Evolutionary conservation across 2,329 filamentous ascomycete genomes (phyloP).

Genomic region (Lachnellula suecica): DNA sequence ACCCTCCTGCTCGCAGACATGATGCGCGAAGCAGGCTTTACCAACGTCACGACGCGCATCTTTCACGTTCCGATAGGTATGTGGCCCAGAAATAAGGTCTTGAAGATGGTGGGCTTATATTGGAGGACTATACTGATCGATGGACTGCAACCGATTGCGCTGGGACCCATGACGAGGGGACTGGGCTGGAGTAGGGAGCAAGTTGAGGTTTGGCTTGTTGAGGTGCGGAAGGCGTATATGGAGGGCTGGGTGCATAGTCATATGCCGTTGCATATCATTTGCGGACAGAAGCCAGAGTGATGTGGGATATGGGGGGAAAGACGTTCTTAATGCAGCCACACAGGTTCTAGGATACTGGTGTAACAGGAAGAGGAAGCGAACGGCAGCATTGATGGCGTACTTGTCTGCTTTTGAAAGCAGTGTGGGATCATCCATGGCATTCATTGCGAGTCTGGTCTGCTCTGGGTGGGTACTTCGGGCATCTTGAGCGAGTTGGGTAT

Average conservation of each 20-base stretch:
- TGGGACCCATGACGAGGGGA: slow-evolving; percentile 51
- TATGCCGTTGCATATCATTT: slow-evolving; percentile 56
- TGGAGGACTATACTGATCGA: slow-evolving; percentile 51
- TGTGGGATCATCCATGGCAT: no score
- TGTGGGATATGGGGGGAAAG: not conserved
- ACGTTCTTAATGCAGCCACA: not conserved
- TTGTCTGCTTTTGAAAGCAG: no score
- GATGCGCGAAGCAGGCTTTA: slow-evolving; percentile 51
- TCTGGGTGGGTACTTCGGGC: no score
- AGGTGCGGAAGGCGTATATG: slow-evolving; percentile 48
- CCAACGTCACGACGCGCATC: slow-evolving; percentile 42
- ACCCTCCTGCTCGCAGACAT: slow-evolving; percentile 41
- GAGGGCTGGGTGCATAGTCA: slow-evolving; percentile 43
- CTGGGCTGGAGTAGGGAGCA: slow-evolving; percentile 48
- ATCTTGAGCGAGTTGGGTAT: no score
- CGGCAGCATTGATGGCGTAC: no score
- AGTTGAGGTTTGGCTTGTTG: slow-evolving; percentile 47
- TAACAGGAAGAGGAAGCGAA: no score
- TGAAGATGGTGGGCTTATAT: slow-evolving; percentile 52
- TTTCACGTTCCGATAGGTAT: slow-evolving; percentile 47
- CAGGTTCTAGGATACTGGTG: no score
- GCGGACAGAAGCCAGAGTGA: slow-evolving; percentile 49
- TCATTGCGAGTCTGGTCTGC: no score
- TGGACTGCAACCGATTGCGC: slow-evolving; percentile 49
- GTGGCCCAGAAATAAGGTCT: slow-evolving; percentile 42